phyloP scores from a whole-genome alignment of 768 basidiomycete genomes.

The Tulasnella sp. region DNA sequence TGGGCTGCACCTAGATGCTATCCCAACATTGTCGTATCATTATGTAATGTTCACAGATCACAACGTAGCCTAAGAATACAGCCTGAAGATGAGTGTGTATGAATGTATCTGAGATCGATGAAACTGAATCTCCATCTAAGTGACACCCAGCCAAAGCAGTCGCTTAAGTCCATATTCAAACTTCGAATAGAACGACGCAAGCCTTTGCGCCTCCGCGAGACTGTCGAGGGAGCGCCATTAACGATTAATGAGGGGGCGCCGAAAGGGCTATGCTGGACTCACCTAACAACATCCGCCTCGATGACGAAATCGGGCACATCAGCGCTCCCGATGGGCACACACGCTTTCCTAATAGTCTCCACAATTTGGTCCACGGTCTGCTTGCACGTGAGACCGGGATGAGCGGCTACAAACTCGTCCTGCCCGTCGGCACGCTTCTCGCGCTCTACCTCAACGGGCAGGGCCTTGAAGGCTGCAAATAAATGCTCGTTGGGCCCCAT shows the following conservation, averaged over 20 bases:
- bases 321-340: conserved; percentile 50
- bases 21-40: background rate
- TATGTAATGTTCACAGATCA: background rate
- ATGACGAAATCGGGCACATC: conserved; percentile 43
- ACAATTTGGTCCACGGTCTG: conserved; percentile 73
- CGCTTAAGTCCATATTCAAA: conserved; percentile 92
- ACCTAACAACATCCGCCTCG: conserved; percentile 76
- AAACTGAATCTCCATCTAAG: background rate
- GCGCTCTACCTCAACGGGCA: conserved; percentile 26
- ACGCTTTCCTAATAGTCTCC: conserved; percentile 58
- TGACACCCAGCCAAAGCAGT: conserved; percentile 68
- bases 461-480: conserved; percentile 35
- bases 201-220: conserved; percentile 70
- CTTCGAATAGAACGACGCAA: conserved; percentile 81
- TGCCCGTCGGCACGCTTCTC: conserved; percentile 15
- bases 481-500: conserved; percentile 14
- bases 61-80: background rate
- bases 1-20: too few species aligned
- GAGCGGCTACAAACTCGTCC: background rate
- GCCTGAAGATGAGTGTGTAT: background rate
- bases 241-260: conserved; percentile 10
- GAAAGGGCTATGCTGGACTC: conserved; percentile 26
- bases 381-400: conserved; percentile 44
- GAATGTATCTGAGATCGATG: background rate
- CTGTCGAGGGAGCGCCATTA: conserved; percentile 35